Conservation (phyloP, 1,284 basidiomycete genomes). For the Pascua guehoae region DNA sequence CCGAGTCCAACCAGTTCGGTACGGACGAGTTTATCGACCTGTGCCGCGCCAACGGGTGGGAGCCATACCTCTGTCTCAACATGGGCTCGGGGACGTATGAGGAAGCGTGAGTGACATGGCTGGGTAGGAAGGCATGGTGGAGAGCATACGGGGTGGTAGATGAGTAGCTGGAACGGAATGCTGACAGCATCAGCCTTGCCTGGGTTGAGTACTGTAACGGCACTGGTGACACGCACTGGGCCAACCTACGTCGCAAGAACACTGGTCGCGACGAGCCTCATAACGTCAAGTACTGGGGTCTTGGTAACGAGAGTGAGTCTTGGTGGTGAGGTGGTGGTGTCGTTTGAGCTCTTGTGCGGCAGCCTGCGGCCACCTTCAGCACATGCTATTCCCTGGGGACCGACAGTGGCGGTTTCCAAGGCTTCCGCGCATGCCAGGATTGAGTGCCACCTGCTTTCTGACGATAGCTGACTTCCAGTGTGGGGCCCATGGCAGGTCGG, state of each 20-base stretch:
- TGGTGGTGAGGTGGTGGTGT: conserved; percentile 4
- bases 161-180: not conserved
- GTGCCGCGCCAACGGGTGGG: conserved; percentile 36
- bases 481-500: conserved; percentile 65
- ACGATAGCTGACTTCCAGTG: conserved; percentile 32
- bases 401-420: too few relatives aligned
- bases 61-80: conserved; percentile 61
- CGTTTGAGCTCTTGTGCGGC: not conserved
- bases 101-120: conserved; percentile 48
- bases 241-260: conserved; percentile 57
- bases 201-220: conserved; percentile 65
- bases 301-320: conserved; percentile 45
- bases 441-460: not conserved
- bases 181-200: conserved; percentile 40
- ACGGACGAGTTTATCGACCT: conserved; percentile 54
- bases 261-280: conserved; percentile 60
- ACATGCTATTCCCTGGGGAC: too few relatives aligned
- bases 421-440: too few relatives aligned
- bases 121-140: too few relatives aligned
- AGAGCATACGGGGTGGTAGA: too few relatives aligned
- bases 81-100: conserved; percentile 58
- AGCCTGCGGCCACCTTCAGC: too few relatives aligned
- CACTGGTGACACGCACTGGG: conserved; percentile 50
- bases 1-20: conserved; percentile 62
- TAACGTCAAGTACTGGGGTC: conserved; percentile 51